A percentile compares a stretch with the other conserved stretches of the same genome.
These are phyloP conservation scores for Pseudogymnoascus sp. DNA, from an alignment of 2,329 filamentous ascomycete species.

Conservation along the genomic window DNA sequence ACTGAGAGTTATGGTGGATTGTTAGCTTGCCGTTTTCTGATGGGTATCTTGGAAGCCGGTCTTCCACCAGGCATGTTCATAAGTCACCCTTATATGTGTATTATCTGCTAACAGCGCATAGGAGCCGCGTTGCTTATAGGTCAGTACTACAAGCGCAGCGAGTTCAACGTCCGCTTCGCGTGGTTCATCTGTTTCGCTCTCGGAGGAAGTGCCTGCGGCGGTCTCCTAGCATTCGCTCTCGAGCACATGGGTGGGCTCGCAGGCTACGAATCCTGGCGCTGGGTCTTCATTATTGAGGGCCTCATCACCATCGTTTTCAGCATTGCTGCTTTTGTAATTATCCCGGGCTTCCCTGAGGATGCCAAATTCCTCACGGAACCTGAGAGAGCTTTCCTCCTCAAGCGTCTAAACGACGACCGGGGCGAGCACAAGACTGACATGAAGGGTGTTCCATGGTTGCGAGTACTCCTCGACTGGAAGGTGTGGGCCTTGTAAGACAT, in stretches of 20 bases:
- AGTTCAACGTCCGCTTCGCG: constrained; percentile 24
- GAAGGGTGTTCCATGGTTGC: constrained; percentile 11
- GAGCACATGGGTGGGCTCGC: constrained; percentile 33
- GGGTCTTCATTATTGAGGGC: constrained; percentile 36
- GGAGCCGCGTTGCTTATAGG: neutral
- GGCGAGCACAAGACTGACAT: constrained; percentile 11
- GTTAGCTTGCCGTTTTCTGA: constrained; percentile 20
- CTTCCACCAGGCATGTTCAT: constrained; percentile 24
- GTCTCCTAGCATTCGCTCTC: constrained; percentile 36
- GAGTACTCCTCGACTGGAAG: constrained; percentile 19
- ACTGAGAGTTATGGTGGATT: constrained; percentile 32
- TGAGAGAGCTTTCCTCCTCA: constrained; percentile 10
- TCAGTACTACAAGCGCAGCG: constrained; percentile 21
- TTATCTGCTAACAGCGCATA: constrained; percentile 12
- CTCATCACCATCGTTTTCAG: constrained; percentile 13
- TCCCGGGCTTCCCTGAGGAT: constrained; percentile 15
- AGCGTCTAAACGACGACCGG: constrained; percentile 15
- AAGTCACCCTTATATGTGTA: constrained; percentile 23
- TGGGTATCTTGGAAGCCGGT: constrained; percentile 20
- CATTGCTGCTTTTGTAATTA: constrained; percentile 4
- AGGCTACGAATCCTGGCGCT: constrained; percentile 35
- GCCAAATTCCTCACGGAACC: constrained; percentile 12
- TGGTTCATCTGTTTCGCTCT: constrained; percentile 31
- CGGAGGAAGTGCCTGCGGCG: constrained; percentile 33
- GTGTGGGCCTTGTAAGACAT: constrained; percentile 21